Conservation (phyloP, 345 rosid genomes). For the Salix brachista region DNA sequence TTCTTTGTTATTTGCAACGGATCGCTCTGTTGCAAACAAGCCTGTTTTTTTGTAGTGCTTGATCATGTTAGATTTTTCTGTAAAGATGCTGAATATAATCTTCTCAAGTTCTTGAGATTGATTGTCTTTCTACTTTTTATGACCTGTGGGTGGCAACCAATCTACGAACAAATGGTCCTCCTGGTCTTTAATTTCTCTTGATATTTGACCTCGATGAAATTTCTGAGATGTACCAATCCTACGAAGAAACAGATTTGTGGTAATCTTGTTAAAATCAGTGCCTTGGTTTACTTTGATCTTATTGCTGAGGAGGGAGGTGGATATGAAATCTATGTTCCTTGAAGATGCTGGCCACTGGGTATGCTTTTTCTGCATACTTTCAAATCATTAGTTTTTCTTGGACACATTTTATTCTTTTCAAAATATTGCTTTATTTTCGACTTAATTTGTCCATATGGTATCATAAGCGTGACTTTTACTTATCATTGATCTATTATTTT, state of each 20-base stretch:
- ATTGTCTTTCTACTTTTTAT: constrained; percentile 11
- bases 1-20: no score
- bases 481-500: no score
- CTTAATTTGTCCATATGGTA: no score
- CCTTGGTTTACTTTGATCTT: not conserved
- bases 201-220: constrained; percentile 78
- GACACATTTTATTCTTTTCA: no score
- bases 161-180: constrained; percentile 43
- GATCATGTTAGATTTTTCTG: not conserved
- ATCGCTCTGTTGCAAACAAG: no score
- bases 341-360: constrained; percentile 99
- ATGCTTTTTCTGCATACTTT: constrained; percentile 18
- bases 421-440: no score
- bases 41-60: no score
- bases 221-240: constrained; percentile 68
- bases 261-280: constrained; percentile 20
- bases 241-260: constrained; percentile 92
- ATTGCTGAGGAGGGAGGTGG: constrained; percentile 87
- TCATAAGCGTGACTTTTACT: no score
- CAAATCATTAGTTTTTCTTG: no score
- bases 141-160: constrained; percentile 90
- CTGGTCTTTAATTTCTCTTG: constrained; percentile 70
- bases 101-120: not conserved
- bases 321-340: constrained; percentile 87
- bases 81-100: not conserved